Evolutionary conservation across 495 filamentous ascomycete species (phyloP), one percentile per base, ranked within the genome.

Genomic region (Podospora australis): DNA sequence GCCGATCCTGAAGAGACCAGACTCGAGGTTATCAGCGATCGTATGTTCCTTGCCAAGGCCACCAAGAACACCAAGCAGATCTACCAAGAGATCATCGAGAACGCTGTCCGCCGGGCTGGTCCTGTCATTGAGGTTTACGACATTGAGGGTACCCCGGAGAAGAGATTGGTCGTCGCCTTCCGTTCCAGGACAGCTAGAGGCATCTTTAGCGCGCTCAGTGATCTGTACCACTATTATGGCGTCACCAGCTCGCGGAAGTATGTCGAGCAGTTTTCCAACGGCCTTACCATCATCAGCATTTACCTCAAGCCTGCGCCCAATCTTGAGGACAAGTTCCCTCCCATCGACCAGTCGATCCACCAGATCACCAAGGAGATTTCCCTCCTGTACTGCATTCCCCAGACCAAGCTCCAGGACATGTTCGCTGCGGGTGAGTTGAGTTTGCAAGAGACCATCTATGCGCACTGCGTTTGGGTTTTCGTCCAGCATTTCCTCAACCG

Each of bases 361-460:
- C 94, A 98, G 69, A 95, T 98, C 70, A 95, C 94, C 74, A 96
- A 97, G 77, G 92, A 98, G 66, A 82, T 94, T 39, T 96, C 90
- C 9, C 80, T 98, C 35, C 74, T 98, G 28, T 98, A 96, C 80
- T 98, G 92, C 72, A 85, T 98, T 55, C 92, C 92, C 5, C 92
- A 95, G 67, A 97, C 95, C 72, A 87, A 90, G 62, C 87, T 97
- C 65, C 90, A 96, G 62, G 69, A 73, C 39, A 79, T 95, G 62
- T 98, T 98, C 67, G 84, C 86, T 26, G 80, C 77, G n/a, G 94
- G 91, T 14, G 75, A 82, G 47, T 75, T 98, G 48, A 96, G 90
- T 65, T 74, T 98, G 60, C 92, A 98, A 65, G 92, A 98, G 70
- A 90, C 94, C 5, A 87, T 95, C 55, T 98, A 97, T 59, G 90